Evolutionary conservation across 2,329 filamentous ascomycete species (phyloP), one percentile per base, ranked within the genome.

Genomic region (Fusarium ramigenum): DNA sequence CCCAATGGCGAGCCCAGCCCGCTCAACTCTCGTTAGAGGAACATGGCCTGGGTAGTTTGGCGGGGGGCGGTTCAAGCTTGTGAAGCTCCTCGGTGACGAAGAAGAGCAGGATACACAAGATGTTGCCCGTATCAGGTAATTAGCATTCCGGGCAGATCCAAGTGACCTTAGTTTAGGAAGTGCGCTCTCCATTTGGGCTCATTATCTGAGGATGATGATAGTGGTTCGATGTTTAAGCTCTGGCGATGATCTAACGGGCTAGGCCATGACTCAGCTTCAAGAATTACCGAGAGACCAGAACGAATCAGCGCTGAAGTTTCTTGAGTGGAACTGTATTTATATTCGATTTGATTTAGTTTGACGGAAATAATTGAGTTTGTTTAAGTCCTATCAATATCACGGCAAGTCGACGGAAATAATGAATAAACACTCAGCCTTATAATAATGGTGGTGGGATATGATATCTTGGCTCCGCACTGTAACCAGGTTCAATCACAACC

Each of bases 11-110:
- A 99, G 87, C 23, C 90, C 91, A 67, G 90, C 87, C 62, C 93
- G 92, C 84, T 98, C 96, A 63, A 94, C 78, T 46, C 84, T 83
- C 12, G 93, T 97, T 62, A 99, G 89, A 40, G 96, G 96, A 37
- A 98, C 91, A 89, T 99, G 96, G 82, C 95, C 94, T 2, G 93
- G 91, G 84, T 98, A 98, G 78, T 93, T 96, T 64, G 95, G 93
- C 32, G 89, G 88, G 57, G 96, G 96, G 11, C 96, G 93, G 82
- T 93, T 93, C 77, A 97, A 89, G 71, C 94, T 90, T 47, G 95
- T 97, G 86, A 98, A 97, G 63, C 62, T 75, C 53, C 80, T 75
- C 46, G 61, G 36, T 18, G 73, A 71, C 12, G 72, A 57, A 4
- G 72, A 63, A 34, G 63, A 76, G 49, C 63, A 74, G 10, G 72